Evolutionary conservation across 371 early-diverging fungal species (phyloP).

Genomic region (Mycotypha africana): DNA sequence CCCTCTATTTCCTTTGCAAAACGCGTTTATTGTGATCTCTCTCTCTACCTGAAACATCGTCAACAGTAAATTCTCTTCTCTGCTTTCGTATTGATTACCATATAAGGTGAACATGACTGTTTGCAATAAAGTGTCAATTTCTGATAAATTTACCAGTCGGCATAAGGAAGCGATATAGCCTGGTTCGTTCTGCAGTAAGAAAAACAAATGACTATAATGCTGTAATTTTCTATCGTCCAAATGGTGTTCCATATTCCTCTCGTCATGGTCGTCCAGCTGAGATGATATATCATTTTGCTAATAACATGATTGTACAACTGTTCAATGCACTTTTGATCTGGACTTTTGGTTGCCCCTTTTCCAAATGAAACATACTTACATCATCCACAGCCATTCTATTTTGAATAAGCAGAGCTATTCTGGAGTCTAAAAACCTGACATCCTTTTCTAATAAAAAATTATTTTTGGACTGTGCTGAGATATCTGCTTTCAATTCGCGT

Average conservation of each 20-base stretch:
- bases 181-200: slow-evolving; percentile 86
- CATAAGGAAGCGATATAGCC: slow-evolving; percentile 85
- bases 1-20: too few relatives aligned
- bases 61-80: slow-evolving; percentile 90
- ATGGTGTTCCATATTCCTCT: slow-evolving; percentile 56
- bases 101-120: slow-evolving; percentile 95
- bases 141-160: slow-evolving; percentile 74
- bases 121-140: slow-evolving; percentile 90
- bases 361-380: slow-evolving; percentile 36
- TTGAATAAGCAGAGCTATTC: slow-evolving; percentile 89
- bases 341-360: too few relatives aligned
- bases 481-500: slow-evolving; percentile 79
- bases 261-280: slow-evolving; percentile 68
- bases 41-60: slow-evolving; percentile 91
- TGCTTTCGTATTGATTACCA: slow-evolving; percentile 92
- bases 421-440: slow-evolving; percentile 86
- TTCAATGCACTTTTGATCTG: too few relatives aligned
- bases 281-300: slow-evolving; percentile 74
- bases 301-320: neutral
- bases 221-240: slow-evolving; percentile 81
- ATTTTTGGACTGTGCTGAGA: slow-evolving; percentile 90
- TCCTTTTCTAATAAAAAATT: slow-evolving; percentile 93
- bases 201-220: slow-evolving; percentile 88
- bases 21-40: too few relatives aligned
- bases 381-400: slow-evolving; percentile 89